Base-by-base conservation (phyloP, 495 filamentous ascomycete genomes). In the Diplogelasinospora grovesii region DNA sequence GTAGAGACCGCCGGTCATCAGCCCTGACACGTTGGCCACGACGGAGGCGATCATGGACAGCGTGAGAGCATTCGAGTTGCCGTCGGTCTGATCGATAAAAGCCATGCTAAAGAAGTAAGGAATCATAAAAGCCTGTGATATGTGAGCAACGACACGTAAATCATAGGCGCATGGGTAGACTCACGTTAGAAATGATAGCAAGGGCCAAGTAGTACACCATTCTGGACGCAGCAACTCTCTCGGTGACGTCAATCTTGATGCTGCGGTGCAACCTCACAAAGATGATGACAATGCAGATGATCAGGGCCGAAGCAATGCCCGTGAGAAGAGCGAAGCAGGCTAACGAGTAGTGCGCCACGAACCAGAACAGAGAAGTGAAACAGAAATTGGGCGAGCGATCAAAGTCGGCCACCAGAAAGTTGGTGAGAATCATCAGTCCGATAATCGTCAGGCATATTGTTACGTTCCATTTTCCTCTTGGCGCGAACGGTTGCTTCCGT, bases 361-460 rank as follows among this genome's bases (percentile, higher is more conserved):
- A 71, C 66, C 65, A 73, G 46, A 73, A 73, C 10, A 73, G 62
- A 13, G 69, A 70, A 32, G 61, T 60, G 31, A 69, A 56, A 47
- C 69, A 73, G 26, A 68, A 53, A 28, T 61, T 54, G 9, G 53
- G 50, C 13, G 66, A 53, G 2, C 51, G 60, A 23, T 69, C 55
- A 36, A 69, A 65, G 38, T 57, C 44, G 28, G 66, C 66, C 21
- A 71, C 57, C 22, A 67, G 58, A 34, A 68, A 66, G 42, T 63
- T 69, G 22, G 37, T 48, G 14, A 70, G 43, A 10, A 59, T 38
- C 36, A 67, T 47, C 32, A 65, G 29, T 18, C 59, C 58, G 31
- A 67, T 35, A 22, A 71, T 52, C 24, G 49, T 42, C 35, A 70
- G 46, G 47, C 68, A 69, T 15, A 70, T 64, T 0, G 59, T 43